These are phyloP conservation scores for Botrytis byssoidea DNA, from an alignment of 2,329 filamentous ascomycete genomes.

Conservation along the genomic window DNA sequence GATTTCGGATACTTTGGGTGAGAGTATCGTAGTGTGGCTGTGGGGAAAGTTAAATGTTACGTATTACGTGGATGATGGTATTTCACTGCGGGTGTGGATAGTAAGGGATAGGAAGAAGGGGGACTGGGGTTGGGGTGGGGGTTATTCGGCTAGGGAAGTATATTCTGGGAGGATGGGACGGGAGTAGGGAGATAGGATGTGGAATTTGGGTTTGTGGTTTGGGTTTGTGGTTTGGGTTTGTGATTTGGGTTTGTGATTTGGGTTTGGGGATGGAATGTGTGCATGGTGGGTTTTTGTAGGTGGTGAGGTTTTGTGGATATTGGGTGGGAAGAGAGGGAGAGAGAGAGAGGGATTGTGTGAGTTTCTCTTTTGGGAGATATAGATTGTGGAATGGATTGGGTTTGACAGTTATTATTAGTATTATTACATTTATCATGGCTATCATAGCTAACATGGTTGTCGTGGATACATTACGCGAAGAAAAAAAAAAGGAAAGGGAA, in stretches of 20 bases:
- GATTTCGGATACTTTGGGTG: no score
- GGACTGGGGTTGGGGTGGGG: no score
- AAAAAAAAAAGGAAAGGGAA: fast-evolving
- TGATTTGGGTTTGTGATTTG: no score
- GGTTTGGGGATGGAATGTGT: not conserved
- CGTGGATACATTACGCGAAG: not conserved
- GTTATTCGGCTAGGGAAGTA: no score
- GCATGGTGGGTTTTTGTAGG: not conserved
- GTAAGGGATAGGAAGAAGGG: not conserved
- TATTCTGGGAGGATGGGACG: not conserved
- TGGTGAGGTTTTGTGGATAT: not conserved
- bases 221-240: no score
- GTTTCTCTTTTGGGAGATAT: not conserved
- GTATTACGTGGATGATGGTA: no score
- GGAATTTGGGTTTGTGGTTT: no score
- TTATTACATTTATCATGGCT: not conserved
- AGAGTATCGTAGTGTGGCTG: no score
- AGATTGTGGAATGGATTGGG: not conserved
- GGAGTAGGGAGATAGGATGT: not conserved
- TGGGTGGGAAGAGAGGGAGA: fast-evolving
- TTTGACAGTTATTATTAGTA: not conserved
- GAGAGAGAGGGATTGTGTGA: not conserved
- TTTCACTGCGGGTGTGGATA: no score
- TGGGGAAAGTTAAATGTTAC: no score
- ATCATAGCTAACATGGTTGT: no score